A percentile compares a stretch with the other conserved stretches of the same genome.
These are phyloP conservation scores for Gonapodya sp. DNA, from an alignment of 192 early-diverging fungal genomes.

Conservation along the genomic window DNA sequence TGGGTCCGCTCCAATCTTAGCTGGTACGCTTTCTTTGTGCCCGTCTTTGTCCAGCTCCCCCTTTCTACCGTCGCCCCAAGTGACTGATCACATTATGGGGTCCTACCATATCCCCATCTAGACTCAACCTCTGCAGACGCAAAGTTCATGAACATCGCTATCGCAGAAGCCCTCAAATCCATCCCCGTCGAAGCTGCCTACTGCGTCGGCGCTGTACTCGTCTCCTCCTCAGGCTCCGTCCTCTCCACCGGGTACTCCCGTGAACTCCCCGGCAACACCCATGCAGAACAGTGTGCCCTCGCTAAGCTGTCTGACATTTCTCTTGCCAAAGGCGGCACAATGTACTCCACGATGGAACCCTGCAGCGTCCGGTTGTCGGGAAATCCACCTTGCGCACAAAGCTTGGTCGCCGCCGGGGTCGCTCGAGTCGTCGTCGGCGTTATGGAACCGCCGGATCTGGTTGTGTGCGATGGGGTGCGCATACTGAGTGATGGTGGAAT, in stretches of 20 bases:
- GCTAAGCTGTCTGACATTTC: slow-evolving; percentile 47
- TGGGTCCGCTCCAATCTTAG: not conserved
- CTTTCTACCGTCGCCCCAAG: no score
- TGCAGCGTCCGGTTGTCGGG: slow-evolving; percentile 67
- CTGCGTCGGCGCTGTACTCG: slow-evolving; percentile 84
- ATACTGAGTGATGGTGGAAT: slow-evolving; percentile 61
- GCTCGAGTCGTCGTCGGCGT: slow-evolving; percentile 74
- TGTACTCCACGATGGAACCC: slow-evolving; percentile 98
- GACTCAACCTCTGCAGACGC: slow-evolving; percentile 30
- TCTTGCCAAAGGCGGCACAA: slow-evolving; percentile 39
- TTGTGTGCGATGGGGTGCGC: slow-evolving; percentile 65
- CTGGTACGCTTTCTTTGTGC: not conserved
- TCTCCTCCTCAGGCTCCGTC: slow-evolving; percentile 28
- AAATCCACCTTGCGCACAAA: slow-evolving; percentile 62
- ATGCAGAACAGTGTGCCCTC: slow-evolving; percentile 87
- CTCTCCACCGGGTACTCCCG: slow-evolving; percentile 82
- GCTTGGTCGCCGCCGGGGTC: slow-evolving; percentile 62
- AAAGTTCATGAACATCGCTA: slow-evolving; percentile 70
- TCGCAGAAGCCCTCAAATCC: slow-evolving; percentile 71
- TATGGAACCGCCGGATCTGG: slow-evolving; percentile 77
- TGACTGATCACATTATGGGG: no score
- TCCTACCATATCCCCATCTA: not conserved
- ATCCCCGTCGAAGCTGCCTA: slow-evolving; percentile 72
- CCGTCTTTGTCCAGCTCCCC: no score
- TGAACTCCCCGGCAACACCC: slow-evolving; percentile 92